Percentiles rank a stretch among this genome's conserved stretches.
Evolutionary conservation across 192 early-diverging fungal species (phyloP).

Genomic region (Phycomyces blakesleeanus): DNA sequence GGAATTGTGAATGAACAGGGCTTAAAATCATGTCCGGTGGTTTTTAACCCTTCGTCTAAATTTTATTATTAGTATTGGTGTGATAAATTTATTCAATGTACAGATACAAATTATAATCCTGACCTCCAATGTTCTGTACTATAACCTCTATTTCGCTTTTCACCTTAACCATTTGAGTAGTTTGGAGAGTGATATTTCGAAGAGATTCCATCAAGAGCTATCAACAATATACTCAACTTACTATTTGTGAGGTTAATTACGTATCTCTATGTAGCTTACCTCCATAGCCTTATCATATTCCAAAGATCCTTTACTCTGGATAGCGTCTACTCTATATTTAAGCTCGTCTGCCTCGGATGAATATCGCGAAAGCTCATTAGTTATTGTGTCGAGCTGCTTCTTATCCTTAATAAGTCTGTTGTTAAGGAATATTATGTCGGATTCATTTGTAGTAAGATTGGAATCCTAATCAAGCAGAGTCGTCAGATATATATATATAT

Average conservation of each 20-base stretch:
- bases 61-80: too few species aligned
- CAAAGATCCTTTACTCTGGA: slow-evolving; percentile 24
- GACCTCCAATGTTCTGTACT: slow-evolving; percentile 62
- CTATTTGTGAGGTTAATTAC: too few species aligned
- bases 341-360: slow-evolving; percentile 48
- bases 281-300: slow-evolving; percentile 60
- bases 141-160: slow-evolving; percentile 64
- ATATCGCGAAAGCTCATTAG: slow-evolving; percentile 46
- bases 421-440: slow-evolving; percentile 55
- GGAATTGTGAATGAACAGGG: slow-evolving; percentile 69
- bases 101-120: neutral
- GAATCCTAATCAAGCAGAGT: slow-evolving; percentile 25
- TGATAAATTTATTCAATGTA: neutral
- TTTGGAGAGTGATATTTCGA: slow-evolving; percentile 48
- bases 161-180: slow-evolving; percentile 40
- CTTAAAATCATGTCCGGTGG: slow-evolving; percentile 63
- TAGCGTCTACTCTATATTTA: slow-evolving; percentile 48
- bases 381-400: slow-evolving; percentile 44
- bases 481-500: neutral
- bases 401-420: slow-evolving; percentile 63
- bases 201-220: slow-evolving; percentile 53
- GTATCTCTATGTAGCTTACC: slow-evolving; percentile 29
- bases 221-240: neutral
- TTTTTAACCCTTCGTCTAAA: slow-evolving; percentile 47
- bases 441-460: slow-evolving; percentile 55